Percentiles rank a stretch among this genome's conserved stretches.
Evolutionary conservation across 1,139 yeast species (phyloP).

Genomic region (Hansenula sp.): DNA sequence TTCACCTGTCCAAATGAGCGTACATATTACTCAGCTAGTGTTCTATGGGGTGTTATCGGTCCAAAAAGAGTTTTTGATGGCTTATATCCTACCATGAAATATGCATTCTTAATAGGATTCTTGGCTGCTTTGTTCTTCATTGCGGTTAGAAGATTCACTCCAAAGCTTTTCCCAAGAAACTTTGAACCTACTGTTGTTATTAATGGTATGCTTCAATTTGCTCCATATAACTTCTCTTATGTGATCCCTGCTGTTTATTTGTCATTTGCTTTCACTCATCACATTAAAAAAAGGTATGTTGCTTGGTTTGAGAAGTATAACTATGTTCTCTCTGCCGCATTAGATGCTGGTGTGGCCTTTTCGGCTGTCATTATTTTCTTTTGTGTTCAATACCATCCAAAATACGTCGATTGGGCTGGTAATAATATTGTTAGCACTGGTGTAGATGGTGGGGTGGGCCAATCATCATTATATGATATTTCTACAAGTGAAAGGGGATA

Average conservation of each 20-base stretch:
- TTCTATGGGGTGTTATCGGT: conserved; percentile 65
- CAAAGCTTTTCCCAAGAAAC: conserved; percentile 28
- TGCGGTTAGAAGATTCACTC: conserved; percentile 36
- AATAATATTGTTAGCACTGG: conserved; percentile 42
- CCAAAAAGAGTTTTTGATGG: conserved; percentile 54
- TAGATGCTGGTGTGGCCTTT: conserved; percentile 59
- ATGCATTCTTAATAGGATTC: conserved; percentile 52
- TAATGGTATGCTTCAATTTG: conserved; percentile 39
- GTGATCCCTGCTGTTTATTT: conserved; percentile 47
- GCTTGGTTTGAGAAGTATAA: conserved; percentile 67
- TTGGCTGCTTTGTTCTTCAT: conserved; percentile 42
- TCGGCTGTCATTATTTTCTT: conserved; percentile 52
- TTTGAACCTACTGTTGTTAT: conserved; percentile 46
- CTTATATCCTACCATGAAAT: conserved; percentile 45
- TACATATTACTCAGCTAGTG: conserved; percentile 49
- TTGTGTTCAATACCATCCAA: conserved; percentile 43
- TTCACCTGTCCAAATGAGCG: conserved; percentile 43
- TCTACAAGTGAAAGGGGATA: conserved; percentile 37
- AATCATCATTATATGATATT: conserved; percentile 18
- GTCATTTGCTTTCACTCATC: conserved; percentile 50
- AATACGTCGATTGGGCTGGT: conserved; percentile 55
- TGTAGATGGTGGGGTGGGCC: conserved; percentile 40
- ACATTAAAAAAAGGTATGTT: conserved; percentile 43
- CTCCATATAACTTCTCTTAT: conserved; percentile 55
- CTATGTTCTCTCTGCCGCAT: conserved; percentile 53